Conservation (phyloP, 345 rosid species). For the Eutrema heterophyllum region DNA sequence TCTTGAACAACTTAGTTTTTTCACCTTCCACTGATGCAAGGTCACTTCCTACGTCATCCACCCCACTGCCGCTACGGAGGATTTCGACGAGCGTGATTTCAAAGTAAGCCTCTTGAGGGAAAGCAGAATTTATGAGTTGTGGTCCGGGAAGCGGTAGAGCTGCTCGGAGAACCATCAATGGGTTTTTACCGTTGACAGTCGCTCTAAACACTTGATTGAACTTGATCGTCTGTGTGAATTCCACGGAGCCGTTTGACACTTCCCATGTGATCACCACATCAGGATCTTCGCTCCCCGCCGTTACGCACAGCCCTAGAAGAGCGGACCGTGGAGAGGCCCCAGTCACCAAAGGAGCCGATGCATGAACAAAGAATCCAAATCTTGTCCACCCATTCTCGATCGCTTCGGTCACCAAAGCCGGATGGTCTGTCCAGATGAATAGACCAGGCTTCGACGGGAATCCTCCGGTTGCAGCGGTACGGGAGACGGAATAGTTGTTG, state of each 20-base stretch:
- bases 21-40: constrained; percentile 46
- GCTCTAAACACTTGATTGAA: constrained; percentile 41
- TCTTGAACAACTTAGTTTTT: constrained; percentile 55
- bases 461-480: constrained; percentile 32
- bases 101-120: constrained; percentile 91
- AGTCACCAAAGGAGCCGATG: constrained; percentile 31
- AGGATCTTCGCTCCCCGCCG: constrained; percentile 34
- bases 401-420: constrained; percentile 60
- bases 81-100: constrained; percentile 62
- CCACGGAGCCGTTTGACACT: constrained; percentile 66
- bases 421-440: constrained; percentile 81
- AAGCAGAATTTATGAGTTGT: constrained; percentile 62
- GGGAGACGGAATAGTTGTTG: constrained; percentile 38
- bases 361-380: constrained; percentile 58
- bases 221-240: constrained; percentile 72
- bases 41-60: constrained; percentile 12
- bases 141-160: constrained; percentile 91
- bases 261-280: constrained; percentile 76
- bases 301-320: constrained; percentile 53
- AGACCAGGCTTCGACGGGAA: constrained; percentile 26
- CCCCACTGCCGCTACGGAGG: constrained; percentile 10
- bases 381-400: constrained; percentile 87
- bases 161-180: constrained; percentile 55
- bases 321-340: constrained; percentile 30
- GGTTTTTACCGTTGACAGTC: constrained; percentile 11